Base-by-base conservation (phyloP, 78 protist genomes). In the Dictyostelium firmibasis region DNA sequence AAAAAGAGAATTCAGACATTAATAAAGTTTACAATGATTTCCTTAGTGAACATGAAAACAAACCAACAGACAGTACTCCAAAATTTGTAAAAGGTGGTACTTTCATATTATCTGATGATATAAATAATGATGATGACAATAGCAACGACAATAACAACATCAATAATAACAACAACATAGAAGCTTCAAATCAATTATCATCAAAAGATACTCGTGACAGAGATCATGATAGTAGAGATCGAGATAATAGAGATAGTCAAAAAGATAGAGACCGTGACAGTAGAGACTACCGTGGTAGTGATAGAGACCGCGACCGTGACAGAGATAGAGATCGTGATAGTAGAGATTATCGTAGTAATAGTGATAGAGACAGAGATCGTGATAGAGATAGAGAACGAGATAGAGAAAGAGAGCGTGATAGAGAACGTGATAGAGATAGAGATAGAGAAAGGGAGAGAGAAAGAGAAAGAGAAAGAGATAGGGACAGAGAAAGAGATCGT, bases 51-150 rank as follows among this genome's bases (percentile, higher is more conserved):
- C 35, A 38, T 20, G 53, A 27, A 43, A 38, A 38, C 11, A 35
- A 74, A 35, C 36, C 81, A 35, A 27, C 50, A 4, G 79, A 72
- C 1, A n/a, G n/a, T n/a, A 47, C 85, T 4, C 85, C 85, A 29
- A 81, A 81, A 47, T 81, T 81, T 81, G 85, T 81, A 35, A 81
- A 81, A 16, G 85, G 85, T 81, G 85, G 50, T 9, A 27, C 85
- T 27, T 81, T 81, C 29, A 20, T 76, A 36, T 25, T 38, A 14
- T 76, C 83, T 8, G 83, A 76, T 18, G 62, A 29, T 36, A 25
- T 44, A 5, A n/a, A n/a, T 13, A 16, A n/a, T 16, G n/a, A 38
- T 13, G 53, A 23, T 31, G 14, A 31, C 18, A 69, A 29, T 13
- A 20, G 41, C 1, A 14, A 16, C 0, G 14, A 72, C 13, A 13